Evolutionary conservation across 148 eudicot genomes (phyloP), one percentile per base, ranked within the genome.

Genomic region (Fagopyrum tataricum): DNA sequence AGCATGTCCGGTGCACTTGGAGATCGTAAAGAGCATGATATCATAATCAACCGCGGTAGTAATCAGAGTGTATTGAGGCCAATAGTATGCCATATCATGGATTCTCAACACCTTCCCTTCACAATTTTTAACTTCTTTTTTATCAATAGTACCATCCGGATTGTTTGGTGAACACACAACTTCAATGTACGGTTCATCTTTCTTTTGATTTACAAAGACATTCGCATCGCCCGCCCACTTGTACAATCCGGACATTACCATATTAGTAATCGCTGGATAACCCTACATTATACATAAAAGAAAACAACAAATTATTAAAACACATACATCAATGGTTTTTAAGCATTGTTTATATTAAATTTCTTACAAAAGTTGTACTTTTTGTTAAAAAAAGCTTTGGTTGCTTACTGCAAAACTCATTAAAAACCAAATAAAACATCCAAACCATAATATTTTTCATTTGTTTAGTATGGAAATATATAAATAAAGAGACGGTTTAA

Each of bases 1-100:
- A 9, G 98, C 98, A 53, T 95, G 97, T 18, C 98, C 98, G 4
- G 92, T 85, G 82, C 85, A 86, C 81, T 93, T 93, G 72, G 98
- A 93, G 72, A 82, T 56, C 1, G 97, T 91, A 66, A 93, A 93
- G 1, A 93, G 79, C 98, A 93, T 91, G 46, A 89, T 64, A 69
- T 89, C 97, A 68, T 70, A 78, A 74, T 83, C 82, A 46, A 81
- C 84, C 2, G 82, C 56, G 3, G 62, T 20, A 40, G 95, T 83
- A 14, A 95, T 90, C 47, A 97, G 82, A 17, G 96, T 87, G 76
- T 89, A 90, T 7, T 93, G 96, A 4, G 98, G 98, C 98, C 98
- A 93, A 49, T 89, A 90, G 76, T 93, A 90, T 14, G 98, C 98
- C 55, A 89, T 87, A 71, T 95, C 98, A 77, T 85, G 85, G 18